Evolutionary conservation across 495 filamentous ascomycete species (phyloP).

Genomic region (Hypoxylon trugodes): DNA sequence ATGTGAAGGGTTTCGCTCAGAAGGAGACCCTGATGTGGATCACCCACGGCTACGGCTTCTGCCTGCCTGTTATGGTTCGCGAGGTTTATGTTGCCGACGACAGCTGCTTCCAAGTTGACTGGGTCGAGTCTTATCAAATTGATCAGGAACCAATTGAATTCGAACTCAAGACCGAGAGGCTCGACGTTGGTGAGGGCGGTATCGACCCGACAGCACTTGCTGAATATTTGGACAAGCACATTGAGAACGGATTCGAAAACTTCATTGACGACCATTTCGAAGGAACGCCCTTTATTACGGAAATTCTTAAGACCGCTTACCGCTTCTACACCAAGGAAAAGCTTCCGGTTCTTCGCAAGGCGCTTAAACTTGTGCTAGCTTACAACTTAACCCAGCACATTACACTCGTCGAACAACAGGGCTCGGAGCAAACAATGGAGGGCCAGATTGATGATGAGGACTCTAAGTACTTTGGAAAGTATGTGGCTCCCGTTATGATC

Average conservation of each 20-base stretch:
- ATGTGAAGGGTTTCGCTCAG: conserved; percentile 90
- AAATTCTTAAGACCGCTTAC: conserved; percentile 93
- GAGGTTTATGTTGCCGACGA: conserved; percentile 92
- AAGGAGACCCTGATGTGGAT: conserved; percentile 82
- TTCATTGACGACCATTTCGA: conserved; percentile 96
- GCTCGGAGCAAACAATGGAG: conserved; percentile 77
- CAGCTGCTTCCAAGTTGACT: conserved; percentile 89
- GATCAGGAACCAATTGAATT: conserved; percentile 76
- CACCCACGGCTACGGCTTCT: conserved; percentile 89
- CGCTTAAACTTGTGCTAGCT: conserved; percentile 86
- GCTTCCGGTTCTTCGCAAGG: conserved; percentile 86
- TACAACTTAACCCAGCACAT: conserved; percentile 93
- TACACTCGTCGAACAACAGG: conserved; percentile 87
- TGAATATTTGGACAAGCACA: conserved; percentile 91
- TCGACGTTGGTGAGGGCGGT: conserved; percentile 85
- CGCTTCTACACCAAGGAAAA: conserved; percentile 86
- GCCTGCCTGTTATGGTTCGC: conserved; percentile 85
- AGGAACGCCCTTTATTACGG: conserved; percentile 89
- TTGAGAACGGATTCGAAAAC: conserved; percentile 86
- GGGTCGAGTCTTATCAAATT: conserved; percentile 77
- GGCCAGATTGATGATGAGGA: conserved; percentile 81
- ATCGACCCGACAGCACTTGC: conserved; percentile 77
- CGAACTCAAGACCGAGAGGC: conserved; percentile 82
- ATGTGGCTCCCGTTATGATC: conserved; percentile 93
- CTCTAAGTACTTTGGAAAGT: conserved; percentile 86